phyloP scores from a whole-genome alignment of 208 protist species.

The Acanthamoeba divionensis region DNA sequence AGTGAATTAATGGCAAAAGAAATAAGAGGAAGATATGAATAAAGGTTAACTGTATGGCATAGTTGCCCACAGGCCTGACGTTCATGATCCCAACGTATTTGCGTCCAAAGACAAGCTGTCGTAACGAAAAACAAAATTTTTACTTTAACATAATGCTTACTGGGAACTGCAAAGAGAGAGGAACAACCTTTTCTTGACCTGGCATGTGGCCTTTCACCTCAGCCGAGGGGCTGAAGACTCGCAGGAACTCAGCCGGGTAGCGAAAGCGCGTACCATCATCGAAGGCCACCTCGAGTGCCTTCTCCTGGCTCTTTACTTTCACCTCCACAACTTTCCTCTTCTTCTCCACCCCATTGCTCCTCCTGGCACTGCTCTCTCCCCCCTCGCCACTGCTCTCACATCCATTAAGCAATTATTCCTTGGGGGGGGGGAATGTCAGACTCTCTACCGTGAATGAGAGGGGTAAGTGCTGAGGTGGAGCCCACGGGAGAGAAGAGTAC shows the following conservation, averaged over 20 bases:
- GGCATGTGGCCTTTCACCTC: background rate
- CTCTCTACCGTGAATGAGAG: too few relatives aligned
- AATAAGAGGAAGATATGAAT: background rate
- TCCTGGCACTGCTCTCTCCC: too few relatives aligned
- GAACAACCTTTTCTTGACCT: too few relatives aligned
- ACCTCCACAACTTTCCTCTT: background rate
- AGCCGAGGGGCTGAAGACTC: conserved; percentile 48
- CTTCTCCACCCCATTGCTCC: too few relatives aligned
- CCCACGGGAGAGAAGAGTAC: too few relatives aligned
- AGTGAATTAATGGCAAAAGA: background rate
- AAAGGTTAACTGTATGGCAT: conserved; percentile 55
- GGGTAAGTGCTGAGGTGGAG: too few relatives aligned
- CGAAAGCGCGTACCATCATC: background rate
- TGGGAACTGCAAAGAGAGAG: too few relatives aligned
- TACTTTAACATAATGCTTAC: too few relatives aligned
- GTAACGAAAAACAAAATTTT: too few relatives aligned
- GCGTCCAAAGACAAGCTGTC: conserved; percentile 42
- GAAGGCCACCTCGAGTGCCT: conserved; percentile 30
- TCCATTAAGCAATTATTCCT: too few relatives aligned
- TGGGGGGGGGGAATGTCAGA: too few relatives aligned
- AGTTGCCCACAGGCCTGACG: conserved; percentile 59
- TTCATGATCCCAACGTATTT: conserved; percentile 55
- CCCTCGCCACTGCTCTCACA: too few relatives aligned
- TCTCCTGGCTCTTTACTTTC: background rate
- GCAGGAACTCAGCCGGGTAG: conserved; percentile 56